Evolutionary conservation across 192 early-diverging fungal species (phyloP).

Genomic region (Geranomyces michiganensis): DNA sequence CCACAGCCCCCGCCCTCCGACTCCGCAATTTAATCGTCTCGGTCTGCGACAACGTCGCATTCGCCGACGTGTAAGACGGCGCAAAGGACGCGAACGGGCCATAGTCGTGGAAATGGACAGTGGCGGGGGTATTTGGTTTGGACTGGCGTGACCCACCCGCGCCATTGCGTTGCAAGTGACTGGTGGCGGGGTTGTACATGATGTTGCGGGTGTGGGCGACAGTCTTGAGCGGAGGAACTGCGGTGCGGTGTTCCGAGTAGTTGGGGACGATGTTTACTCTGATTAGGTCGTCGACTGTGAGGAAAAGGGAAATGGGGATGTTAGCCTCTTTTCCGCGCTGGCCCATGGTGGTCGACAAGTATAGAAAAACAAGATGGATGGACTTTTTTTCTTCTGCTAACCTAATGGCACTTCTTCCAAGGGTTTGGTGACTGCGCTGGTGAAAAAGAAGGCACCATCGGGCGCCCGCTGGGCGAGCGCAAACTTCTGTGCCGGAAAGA

Average conservation of each 20-base stretch:
- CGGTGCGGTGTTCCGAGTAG: not conserved
- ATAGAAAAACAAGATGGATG: too few species aligned
- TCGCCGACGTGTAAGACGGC: conserved; percentile 8
- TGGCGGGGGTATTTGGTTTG: not conserved
- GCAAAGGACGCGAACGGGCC: conserved; percentile 31
- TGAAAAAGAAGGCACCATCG: conserved; percentile 23
- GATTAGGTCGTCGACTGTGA: conserved; percentile 23
- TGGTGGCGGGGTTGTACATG: not conserved
- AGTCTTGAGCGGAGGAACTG: conserved; percentile 6
- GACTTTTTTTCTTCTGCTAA: too few species aligned
- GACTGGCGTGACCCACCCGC: not conserved
- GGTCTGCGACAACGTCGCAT: conserved; percentile 21
- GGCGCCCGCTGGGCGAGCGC: conserved; percentile 17
- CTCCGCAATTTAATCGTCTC: conserved; percentile 5
- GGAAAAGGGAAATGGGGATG: not conserved
- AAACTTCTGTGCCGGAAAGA: conserved; percentile 20
- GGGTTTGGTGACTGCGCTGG: conserved; percentile 8
- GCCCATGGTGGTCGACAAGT: too few species aligned
- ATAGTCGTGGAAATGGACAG: conserved; percentile 24
- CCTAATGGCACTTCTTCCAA: conserved; percentile 21
- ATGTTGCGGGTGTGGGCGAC: not conserved
- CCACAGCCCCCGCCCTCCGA: not conserved
- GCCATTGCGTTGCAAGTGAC: not conserved
- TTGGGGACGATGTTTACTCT: conserved; percentile 22
- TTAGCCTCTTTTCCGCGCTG: too few species aligned